Conservation (phyloP, 1,284 basidiomycete species). For the Boletus semigastroideus region DNA sequence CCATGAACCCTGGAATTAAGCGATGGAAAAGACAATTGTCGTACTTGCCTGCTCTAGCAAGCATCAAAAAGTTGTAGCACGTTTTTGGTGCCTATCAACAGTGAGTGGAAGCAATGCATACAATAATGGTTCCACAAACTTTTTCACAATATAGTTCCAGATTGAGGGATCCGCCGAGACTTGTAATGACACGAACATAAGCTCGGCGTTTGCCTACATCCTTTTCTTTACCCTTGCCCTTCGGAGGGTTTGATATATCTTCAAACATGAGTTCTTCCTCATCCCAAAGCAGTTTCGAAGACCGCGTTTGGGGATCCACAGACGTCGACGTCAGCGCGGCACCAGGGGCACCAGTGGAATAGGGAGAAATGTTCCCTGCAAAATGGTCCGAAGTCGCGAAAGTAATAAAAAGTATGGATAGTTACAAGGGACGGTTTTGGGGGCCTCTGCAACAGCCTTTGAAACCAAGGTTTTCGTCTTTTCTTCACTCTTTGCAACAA, state of each 20-base stretch:
- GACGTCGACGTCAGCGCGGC: slow-evolving; percentile 94
- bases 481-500: slow-evolving; percentile 30
- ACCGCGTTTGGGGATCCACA: slow-evolving; percentile 75
- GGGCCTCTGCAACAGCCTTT: slow-evolving; percentile 43
- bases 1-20: slow-evolving; percentile 97
- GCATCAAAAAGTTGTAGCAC: slow-evolving; percentile 96
- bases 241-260: slow-evolving; percentile 72
- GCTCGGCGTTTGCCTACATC: slow-evolving; percentile 87
- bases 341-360: slow-evolving; percentile 87
- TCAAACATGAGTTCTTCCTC: slow-evolving; percentile 95
- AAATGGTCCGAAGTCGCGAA: slow-evolving; percentile 8
- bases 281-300: slow-evolving; percentile 86
- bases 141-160: slow-evolving; percentile 91
- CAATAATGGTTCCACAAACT: slow-evolving; percentile 37
- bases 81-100: slow-evolving; percentile 84
- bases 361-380: slow-evolving; percentile 87
- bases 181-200: slow-evolving; percentile 90
- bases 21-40: slow-evolving; percentile 90
- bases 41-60: slow-evolving; percentile 88
- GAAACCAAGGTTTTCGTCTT: slow-evolving; percentile 35
- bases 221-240: slow-evolving; percentile 88
- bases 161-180: slow-evolving; percentile 84
- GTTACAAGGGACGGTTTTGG: slow-evolving; percentile 67
- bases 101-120: not conserved
- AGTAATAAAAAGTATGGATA: slow-evolving; percentile 3